Evolutionary conservation across 495 filamentous ascomycete species (phyloP), one percentile per base, ranked within the genome.

Genomic region (Aspergillus sparsus): DNA sequence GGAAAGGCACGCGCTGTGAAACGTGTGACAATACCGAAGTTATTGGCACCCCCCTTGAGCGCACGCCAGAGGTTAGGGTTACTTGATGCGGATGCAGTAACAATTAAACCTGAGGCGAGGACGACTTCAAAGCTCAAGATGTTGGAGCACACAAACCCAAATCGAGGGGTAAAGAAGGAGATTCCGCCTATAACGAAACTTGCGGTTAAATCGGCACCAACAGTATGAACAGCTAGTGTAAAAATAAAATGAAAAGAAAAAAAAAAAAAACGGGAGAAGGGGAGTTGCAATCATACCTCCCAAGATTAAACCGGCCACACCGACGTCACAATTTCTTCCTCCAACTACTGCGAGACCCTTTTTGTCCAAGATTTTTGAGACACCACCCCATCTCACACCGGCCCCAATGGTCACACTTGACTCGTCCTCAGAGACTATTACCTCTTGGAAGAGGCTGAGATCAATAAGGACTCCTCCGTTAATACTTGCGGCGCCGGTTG

Each of bases 401-500:
- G 53, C 36, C 37, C 53, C 53, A 18, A 55, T 33, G n/a, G 21
- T 32, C 16, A 55, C 53, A 18, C 53, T 55, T 12, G 18, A 6
- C 27, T 21, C 13, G 16, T 55, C 53, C n/a, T 55, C 36, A 4
- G 53, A 37, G 35, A 55, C n/a, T 4, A 35, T 55, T 21, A 55
- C 53, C 27, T 44, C 53, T 15, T 27, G 53, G 15, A 55, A 39
- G 6, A 42, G 36, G 36, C 15, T 27, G 36, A 55, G 53, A 18
- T 55, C 53, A 21, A 55, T 55, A 2, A 55, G 53, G 8, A 55
- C 53, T 15, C 53, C 53, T n/a, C 53, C 53, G 12, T 27, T 34
- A 16, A 37, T 27, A 55, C 35, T 55, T 8, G 53, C 53, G 9
- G 10, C 34, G 12, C 36, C 34, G 16, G 15, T 8, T 10, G 44